A percentile compares a stretch with the other conserved stretches of the same genome.
Conservation (phyloP, 2,329 filamentous ascomycete species). For the Colletotrichum sp. region DNA sequence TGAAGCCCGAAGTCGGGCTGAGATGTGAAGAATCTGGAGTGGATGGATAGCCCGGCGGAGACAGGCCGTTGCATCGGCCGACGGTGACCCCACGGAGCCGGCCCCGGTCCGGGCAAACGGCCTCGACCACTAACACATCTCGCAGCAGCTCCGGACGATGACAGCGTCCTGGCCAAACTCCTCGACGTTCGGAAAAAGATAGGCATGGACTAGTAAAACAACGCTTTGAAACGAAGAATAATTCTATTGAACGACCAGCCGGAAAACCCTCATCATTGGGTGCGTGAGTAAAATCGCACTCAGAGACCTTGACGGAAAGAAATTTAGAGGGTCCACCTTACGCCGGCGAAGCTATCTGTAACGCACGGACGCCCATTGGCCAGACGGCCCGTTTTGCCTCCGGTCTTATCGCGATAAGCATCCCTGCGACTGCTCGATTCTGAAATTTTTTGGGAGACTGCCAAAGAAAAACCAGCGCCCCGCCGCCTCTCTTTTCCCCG, state of each 20-base stretch:
- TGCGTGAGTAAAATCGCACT: background rate
- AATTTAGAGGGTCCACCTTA: background rate
- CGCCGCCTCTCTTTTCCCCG: conserved; percentile 16
- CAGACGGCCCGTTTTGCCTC: background rate
- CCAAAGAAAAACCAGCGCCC: conserved; percentile 19
- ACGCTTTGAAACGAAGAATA: background rate
- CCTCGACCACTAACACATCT: conserved; percentile 10
- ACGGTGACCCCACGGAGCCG: background rate
- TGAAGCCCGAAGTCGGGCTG: background rate
- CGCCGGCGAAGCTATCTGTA: conserved; percentile 1
- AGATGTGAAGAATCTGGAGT: background rate
- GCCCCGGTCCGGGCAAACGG: background rate
- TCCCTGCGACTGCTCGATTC: conserved; percentile 5
- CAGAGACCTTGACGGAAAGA: background rate
- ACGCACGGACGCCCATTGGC: conserved; percentile 7
- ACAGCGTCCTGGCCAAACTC: conserved; percentile 3
- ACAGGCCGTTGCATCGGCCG: background rate
- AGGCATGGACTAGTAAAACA: background rate
- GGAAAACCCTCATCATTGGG: background rate
- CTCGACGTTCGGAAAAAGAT: background rate
- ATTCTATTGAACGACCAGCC: background rate
- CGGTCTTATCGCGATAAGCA: conserved; percentile 19
- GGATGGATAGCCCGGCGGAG: background rate
- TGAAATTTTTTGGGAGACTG: conserved; percentile 14
- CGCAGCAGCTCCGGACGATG: background rate